Percentiles rank a stretch among this genome's conserved stretches.
Evolutionary conservation across 306 rosid species (phyloP).

Genomic region (Acmispon strigosus): DNA sequence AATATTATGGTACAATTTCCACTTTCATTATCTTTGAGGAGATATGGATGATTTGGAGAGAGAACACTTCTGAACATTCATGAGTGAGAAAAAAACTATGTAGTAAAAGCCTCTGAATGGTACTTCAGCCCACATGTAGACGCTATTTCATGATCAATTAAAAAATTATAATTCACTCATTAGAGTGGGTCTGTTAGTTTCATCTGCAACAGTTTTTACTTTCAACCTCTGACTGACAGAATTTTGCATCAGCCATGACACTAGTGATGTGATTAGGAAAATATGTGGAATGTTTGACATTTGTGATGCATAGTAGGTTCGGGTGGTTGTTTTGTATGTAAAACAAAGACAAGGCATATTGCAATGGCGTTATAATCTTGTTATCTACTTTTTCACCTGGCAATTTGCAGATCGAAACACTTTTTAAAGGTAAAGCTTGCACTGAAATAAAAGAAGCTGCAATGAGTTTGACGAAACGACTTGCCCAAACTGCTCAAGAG

Average conservation of each 20-base stretch:
- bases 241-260: background rate
- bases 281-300: background rate
- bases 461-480: conserved; percentile 70
- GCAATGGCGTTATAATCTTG: conserved; percentile 4
- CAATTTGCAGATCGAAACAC: conserved; percentile 63
- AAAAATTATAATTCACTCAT: background rate
- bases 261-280: background rate
- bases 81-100: background rate
- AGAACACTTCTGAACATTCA: background rate
- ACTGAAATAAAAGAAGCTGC: conserved; percentile 76
- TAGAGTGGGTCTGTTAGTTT: background rate
- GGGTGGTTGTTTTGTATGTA: background rate
- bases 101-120: background rate
- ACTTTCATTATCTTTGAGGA: background rate
- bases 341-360: background rate
- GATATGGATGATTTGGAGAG: background rate
- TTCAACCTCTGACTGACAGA: background rate
- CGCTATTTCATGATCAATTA: background rate
- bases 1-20: background rate
- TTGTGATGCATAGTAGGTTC: background rate
- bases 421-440: conserved; percentile 85
- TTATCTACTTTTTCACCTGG: conserved; percentile 3
- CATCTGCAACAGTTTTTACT: background rate
- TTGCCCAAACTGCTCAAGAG: conserved; percentile 87
- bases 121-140: background rate